A percentile compares a stretch with the other conserved stretches of the same genome.
Evolutionary conservation across 768 basidiomycete species (phyloP).

Genomic region (Tylopilus vinaceipallidus): DNA sequence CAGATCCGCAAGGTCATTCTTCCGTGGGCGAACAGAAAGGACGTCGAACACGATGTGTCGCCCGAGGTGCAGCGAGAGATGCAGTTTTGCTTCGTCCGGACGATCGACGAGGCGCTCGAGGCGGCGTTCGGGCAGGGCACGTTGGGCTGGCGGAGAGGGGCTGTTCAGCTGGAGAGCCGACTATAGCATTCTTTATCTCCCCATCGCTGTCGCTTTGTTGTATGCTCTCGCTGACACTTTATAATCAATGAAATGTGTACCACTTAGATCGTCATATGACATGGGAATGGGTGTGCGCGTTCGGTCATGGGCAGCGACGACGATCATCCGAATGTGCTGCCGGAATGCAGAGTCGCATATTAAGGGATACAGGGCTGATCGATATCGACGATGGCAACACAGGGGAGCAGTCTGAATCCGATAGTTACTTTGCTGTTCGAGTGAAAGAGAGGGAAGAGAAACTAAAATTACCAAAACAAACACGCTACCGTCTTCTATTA

Average conservation of each 20-base stretch:
- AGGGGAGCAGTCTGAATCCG: constrained; percentile 6
- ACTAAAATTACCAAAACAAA: constrained; percentile 28
- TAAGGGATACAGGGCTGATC: constrained; percentile 17
- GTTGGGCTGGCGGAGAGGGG: constrained; percentile 60
- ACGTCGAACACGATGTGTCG: constrained; percentile 84
- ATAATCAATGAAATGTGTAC: no score
- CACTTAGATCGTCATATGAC: no score
- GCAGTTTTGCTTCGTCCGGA: constrained; percentile 79
- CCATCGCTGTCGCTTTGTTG: neutral
- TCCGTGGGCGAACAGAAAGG: constrained; percentile 81
- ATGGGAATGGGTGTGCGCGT: neutral
- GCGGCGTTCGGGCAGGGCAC: constrained; percentile 76
- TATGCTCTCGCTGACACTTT: no score
- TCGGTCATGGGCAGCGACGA: neutral
- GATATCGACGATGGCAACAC: constrained; percentile 4
- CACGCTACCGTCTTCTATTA: constrained; percentile 48
- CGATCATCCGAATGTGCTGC: neutral
- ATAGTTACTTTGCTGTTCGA: constrained; percentile 13
- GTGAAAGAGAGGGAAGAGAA: neutral
- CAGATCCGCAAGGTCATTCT: constrained; percentile 81
- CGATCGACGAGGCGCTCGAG: constrained; percentile 76
- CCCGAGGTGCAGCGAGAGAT: constrained; percentile 69
- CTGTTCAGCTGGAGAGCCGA: constrained; percentile 52
- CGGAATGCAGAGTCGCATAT: constrained; percentile 7
- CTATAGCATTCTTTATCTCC: constrained; percentile 34